Base-by-base conservation (phyloP, 139 green algal species). In the Asterochloris erici region DNA sequence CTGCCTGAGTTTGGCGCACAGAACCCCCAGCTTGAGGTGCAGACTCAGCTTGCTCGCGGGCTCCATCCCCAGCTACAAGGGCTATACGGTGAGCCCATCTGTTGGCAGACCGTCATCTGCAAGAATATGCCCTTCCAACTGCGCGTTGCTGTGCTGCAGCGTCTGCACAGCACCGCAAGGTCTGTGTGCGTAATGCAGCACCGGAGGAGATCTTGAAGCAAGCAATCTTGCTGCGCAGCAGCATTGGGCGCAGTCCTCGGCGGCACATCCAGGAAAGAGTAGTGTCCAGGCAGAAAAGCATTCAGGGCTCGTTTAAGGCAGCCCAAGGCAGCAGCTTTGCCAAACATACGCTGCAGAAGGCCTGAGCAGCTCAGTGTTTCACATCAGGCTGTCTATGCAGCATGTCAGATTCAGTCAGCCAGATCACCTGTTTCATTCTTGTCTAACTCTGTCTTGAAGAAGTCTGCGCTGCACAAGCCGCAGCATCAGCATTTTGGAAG, bases 171-270 rank as follows among this genome's bases (percentile, higher is more conserved):
- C 47, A 64, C 28, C 73, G 87, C 27, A 70, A 78, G 15, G 87
- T 91, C 2, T 73, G 83, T 21, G 16, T 90, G 47, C 77, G 76
- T 14, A 91, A 91, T 63, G 23, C 79, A 63, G 12, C 78, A 11
- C 68, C 84, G 21, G 86, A 83, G 19, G 87, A 91, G 77, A 78
- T 90, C 17, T 77, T 91, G 64, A 76, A 86, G 14, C 86, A 88
- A 62, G 77, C 81, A 12, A 68, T 84, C 19, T 77, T 85, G 54
- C 83, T 91, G 16, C 83, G 87, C 73, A 86, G 79, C 69, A 76
- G 74, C 21, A 62, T 79, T 63, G 87, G 87, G 24, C 79, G 87
- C 62, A 88, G 79, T 60, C 79, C 86, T 38, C 15, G 11, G 17
- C 19, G 64, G 23, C 66, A 81, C 66, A 62, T 90, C 12, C 90